phyloP scores from a whole-genome alignment of 2,329 filamentous ascomycete genomes.

The Polychaeton citri region DNA sequence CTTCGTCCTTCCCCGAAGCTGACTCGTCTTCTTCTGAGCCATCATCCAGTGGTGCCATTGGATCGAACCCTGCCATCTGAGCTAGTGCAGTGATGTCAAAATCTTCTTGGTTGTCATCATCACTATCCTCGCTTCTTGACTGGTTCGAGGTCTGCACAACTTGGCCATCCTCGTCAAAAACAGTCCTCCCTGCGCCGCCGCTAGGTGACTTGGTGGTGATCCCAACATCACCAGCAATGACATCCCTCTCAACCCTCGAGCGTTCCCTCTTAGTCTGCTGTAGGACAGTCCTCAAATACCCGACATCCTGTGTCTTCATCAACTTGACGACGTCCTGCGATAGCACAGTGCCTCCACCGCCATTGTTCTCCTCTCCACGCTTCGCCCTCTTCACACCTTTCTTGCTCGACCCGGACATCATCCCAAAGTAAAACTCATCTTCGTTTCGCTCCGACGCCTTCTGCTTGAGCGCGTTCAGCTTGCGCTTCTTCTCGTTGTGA shows the following conservation, averaged over 20 bases:
- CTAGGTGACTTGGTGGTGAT: slow-evolving; percentile 21
- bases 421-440: slow-evolving; percentile 54
- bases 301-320: slow-evolving; percentile 52
- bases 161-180: slow-evolving; percentile 25
- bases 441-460: slow-evolving; percentile 50
- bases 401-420: slow-evolving; percentile 42
- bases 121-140: slow-evolving; percentile 4
- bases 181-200: slow-evolving; percentile 16
- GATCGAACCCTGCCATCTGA: slow-evolving; percentile 3
- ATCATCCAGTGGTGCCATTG: neutral
- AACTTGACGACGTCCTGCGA: slow-evolving; percentile 47
- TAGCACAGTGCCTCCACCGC: slow-evolving; percentile 24
- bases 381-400: slow-evolving; percentile 31
- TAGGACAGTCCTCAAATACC: slow-evolving; percentile 46
- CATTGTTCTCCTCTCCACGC: slow-evolving; percentile 28
- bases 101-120: slow-evolving; percentile 4
- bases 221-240: slow-evolving; percentile 23
- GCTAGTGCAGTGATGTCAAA: slow-evolving; percentile 1
- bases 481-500: slow-evolving; percentile 48
- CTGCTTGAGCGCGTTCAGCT: slow-evolving; percentile 44
- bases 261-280: slow-evolving; percentile 42
- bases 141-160: neutral
- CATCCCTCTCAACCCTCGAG: slow-evolving; percentile 31
- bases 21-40: neutral
- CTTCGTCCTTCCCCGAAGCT: slow-evolving; percentile 11